Evolutionary conservation across 1,139 yeast species (phyloP).

Genomic region (Zygosaccharomyces sapae): DNA sequence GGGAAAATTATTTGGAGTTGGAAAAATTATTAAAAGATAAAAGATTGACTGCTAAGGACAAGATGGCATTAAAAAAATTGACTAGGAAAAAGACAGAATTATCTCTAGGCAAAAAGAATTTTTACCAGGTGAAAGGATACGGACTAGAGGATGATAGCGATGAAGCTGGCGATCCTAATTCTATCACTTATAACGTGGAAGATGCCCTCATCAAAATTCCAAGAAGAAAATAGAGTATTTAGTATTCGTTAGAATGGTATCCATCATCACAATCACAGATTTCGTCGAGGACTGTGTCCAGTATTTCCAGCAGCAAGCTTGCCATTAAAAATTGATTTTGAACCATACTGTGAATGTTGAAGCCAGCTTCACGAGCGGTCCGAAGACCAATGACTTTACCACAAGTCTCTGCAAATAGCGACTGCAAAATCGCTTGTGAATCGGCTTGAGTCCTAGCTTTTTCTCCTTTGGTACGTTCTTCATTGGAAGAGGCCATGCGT

Average conservation of each 20-base stretch:
- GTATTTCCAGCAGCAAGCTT: constrained; percentile 54
- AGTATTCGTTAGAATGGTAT: not conserved
- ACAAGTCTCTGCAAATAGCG: constrained; percentile 59
- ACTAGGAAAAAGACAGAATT: constrained; percentile 19
- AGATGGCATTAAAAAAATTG: constrained; percentile 16
- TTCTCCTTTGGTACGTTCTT: constrained; percentile 37
- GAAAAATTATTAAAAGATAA: constrained; percentile 22
- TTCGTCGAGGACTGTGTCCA: constrained; percentile 42
- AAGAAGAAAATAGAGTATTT: constrained; percentile 4
- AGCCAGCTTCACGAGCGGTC: constrained; percentile 61
- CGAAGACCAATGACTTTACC: constrained; percentile 71
- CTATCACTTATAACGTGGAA: constrained; percentile 9
- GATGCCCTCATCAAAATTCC: constrained; percentile 19
- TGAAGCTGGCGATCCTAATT: not conserved
- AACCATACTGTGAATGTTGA: constrained; percentile 56
- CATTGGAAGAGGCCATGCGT: constrained; percentile 13
- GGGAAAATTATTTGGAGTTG: constrained; percentile 19
- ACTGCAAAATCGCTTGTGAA: constrained; percentile 53
- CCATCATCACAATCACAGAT: constrained; percentile 5
- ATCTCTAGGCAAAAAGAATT: constrained; percentile 26
- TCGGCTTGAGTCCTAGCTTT: constrained; percentile 48
- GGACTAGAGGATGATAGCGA: constrained; percentile 4
- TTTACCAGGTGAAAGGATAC: constrained; percentile 22
- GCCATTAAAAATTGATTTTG: constrained; percentile 72
- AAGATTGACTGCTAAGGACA: constrained; percentile 21